These are phyloP conservation scores for Gyromitra esculenta DNA, from an alignment of 2,329 filamentous ascomycete species.

Conservation along the genomic window DNA sequence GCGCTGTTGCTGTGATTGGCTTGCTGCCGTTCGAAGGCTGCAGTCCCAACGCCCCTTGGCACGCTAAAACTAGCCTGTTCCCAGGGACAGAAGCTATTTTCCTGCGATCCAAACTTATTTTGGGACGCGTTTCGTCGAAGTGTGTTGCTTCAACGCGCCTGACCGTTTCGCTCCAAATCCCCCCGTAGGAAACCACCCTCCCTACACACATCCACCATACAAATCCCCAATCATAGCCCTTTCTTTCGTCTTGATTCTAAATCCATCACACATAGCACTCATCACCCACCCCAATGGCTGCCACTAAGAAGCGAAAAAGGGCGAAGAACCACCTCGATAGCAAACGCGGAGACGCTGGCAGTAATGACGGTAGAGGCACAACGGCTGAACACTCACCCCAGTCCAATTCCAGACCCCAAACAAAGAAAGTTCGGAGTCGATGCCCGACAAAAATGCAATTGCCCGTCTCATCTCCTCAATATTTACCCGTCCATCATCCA, in stretches of 20 bases:
- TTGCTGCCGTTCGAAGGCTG: constrained; percentile 23
- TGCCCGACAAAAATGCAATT: constrained; percentile 34
- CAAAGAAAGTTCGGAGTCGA: constrained; percentile 36
- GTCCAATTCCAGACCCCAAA: constrained; percentile 27
- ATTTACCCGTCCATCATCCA: constrained; percentile 65
- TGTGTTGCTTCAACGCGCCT: constrained; percentile 29
- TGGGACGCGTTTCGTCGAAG: constrained; percentile 47
- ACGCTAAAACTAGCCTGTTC: constrained; percentile 25
- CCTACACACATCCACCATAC: constrained; percentile 16
- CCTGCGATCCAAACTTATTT: constrained; percentile 42
- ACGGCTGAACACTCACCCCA: constrained; percentile 18
- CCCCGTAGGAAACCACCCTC: not conserved
- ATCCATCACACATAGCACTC: constrained; percentile 9
- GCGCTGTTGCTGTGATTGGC: constrained; percentile 42
- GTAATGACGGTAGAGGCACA: constrained; percentile 1
- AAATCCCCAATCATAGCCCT: constrained; percentile 32
- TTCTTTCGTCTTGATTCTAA: constrained; percentile 20
- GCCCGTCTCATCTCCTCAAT: constrained; percentile 33
- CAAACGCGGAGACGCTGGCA: constrained; percentile 24
- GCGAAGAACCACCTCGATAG: constrained; percentile 39
- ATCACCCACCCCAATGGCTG: constrained; percentile 16
- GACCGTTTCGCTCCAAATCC: constrained; percentile 35
- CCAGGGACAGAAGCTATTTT: constrained; percentile 32
- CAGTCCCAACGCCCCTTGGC: constrained; percentile 36
- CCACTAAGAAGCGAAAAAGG: constrained; percentile 40